Conservation (phyloP, 2,329 filamentous ascomycete species). For the Calcarisporium arbuscula region DNA sequence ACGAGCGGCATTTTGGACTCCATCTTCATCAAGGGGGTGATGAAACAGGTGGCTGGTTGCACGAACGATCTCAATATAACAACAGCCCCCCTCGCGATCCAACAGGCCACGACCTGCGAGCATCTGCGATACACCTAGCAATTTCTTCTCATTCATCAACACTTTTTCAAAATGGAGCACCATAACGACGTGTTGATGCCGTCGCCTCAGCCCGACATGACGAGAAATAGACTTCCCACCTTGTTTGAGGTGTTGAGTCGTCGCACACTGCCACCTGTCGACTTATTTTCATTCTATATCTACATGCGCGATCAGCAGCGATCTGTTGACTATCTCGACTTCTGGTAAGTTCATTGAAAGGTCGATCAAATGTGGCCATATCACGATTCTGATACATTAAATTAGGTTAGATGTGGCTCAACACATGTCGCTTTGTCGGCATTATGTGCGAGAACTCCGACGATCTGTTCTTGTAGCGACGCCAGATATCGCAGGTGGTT, state of each 20-base stretch:
- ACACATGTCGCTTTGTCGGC: conserved; percentile 94
- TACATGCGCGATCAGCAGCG: conserved; percentile 99
- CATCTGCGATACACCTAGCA: no score
- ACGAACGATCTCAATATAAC: no score
- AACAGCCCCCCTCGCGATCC: no score
- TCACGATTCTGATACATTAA: background rate
- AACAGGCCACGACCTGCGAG: no score
- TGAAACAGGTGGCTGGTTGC: no score
- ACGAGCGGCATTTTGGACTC: no score
- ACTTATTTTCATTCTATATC: conserved; percentile 98
- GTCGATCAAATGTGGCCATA: no score
- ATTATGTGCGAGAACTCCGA: conserved; percentile 93
- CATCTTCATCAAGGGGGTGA: no score
- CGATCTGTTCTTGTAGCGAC: conserved; percentile 90
- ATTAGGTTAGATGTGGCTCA: conserved; percentile 96
- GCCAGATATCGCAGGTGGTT: conserved; percentile 74
- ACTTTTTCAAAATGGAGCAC: conserved; percentile 20
- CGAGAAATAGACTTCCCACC: conserved; percentile 81
- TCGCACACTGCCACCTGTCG: conserved; percentile 89
- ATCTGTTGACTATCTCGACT: conserved; percentile 96
- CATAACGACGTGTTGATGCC: conserved; percentile 28
- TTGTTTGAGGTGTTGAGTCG: conserved; percentile 94
- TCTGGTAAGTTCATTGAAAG: conserved; percentile 63
- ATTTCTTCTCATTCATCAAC: no score
- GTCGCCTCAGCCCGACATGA: conserved; percentile 52